Evolutionary conservation across 257 asterid species (phyloP).

Genomic region (Buddleja alternifolia): DNA sequence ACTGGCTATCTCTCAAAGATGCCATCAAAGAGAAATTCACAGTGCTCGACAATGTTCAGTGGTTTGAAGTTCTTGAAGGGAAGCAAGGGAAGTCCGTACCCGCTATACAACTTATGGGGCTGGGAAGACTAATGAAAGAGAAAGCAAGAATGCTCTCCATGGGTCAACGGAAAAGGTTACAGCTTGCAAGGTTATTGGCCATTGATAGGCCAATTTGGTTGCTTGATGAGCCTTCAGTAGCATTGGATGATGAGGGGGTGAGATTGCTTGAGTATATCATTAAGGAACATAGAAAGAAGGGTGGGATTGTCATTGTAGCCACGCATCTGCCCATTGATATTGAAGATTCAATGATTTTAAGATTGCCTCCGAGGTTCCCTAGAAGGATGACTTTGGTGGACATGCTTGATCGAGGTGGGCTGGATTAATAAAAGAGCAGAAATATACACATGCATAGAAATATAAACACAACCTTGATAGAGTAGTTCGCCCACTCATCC

Average conservation of each 20-base stretch:
- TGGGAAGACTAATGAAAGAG: conserved; percentile 71
- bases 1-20: conserved; percentile 83
- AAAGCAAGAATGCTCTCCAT: conserved; percentile 81
- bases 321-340: conserved; percentile 64
- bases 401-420: conserved; percentile 57
- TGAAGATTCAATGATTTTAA: conserved; percentile 57
- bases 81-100: conserved; percentile 71
- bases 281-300: conserved; percentile 71
- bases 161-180: conserved; percentile 85
- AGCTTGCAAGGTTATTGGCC: conserved; percentile 79
- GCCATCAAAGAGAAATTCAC: conserved; percentile 68
- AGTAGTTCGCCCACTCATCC: no score
- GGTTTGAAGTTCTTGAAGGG: conserved; percentile 91
- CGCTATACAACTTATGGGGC: conserved; percentile 84
- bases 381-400: conserved; percentile 59
- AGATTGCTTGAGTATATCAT: conserved; percentile 65
- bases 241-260: conserved; percentile 80
- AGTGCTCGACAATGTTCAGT: conserved; percentile 75
- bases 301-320: conserved; percentile 72
- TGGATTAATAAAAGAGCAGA: conserved; percentile 26
- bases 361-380: conserved; percentile 63
- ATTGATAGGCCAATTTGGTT: conserved; percentile 89
- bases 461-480: no score
- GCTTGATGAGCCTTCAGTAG: conserved; percentile 92
- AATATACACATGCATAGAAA: no score